Percentiles rank a stretch among this genome's conserved stretches.
Conservation (phyloP, 179 eudicot genomes). For the Actinidia polygama region DNA sequence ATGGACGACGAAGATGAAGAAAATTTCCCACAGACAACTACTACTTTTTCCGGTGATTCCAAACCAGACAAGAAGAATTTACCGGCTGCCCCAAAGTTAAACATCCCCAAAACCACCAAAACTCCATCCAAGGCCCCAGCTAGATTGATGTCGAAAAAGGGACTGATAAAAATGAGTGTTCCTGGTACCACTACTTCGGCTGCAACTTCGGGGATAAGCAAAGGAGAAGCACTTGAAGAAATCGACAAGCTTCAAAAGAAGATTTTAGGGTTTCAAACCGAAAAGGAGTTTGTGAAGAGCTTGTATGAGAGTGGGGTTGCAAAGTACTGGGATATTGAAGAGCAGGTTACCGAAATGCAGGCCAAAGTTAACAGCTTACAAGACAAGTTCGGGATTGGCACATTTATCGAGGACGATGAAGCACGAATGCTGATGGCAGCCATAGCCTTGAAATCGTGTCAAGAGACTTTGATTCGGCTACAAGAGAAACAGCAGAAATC, state of each 20-base stretch:
- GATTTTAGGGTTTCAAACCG: constrained; percentile 37
- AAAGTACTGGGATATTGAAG: constrained; percentile 72
- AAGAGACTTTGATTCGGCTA: constrained; percentile 57
- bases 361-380: constrained; percentile 56
- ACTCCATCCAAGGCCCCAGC: constrained; percentile 38
- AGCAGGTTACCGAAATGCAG: constrained; percentile 65
- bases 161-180: constrained; percentile 43
- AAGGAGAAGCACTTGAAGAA: constrained; percentile 37
- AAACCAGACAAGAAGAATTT: constrained; percentile 24
- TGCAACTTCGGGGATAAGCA: constrained; percentile 56
- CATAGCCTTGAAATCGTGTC: constrained; percentile 72
- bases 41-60: constrained; percentile 29
- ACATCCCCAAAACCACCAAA: constrained; percentile 48
- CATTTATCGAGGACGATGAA: constrained; percentile 77
- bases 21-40: constrained; percentile 15
- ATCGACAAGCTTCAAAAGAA: constrained; percentile 36
- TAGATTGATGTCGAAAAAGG: constrained; percentile 54
- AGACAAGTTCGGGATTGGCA: constrained; percentile 77
- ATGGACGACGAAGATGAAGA: constrained; percentile 76
- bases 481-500: constrained; percentile 57
- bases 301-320: constrained; percentile 58
- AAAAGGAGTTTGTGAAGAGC: constrained; percentile 34
- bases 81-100: constrained; percentile 41
- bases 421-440: constrained; percentile 75
- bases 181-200: constrained; percentile 18